A percentile compares a stretch with the other conserved stretches of the same genome.
Conservation (phyloP, 306 rosid genomes). For the Corylus americana region DNA sequence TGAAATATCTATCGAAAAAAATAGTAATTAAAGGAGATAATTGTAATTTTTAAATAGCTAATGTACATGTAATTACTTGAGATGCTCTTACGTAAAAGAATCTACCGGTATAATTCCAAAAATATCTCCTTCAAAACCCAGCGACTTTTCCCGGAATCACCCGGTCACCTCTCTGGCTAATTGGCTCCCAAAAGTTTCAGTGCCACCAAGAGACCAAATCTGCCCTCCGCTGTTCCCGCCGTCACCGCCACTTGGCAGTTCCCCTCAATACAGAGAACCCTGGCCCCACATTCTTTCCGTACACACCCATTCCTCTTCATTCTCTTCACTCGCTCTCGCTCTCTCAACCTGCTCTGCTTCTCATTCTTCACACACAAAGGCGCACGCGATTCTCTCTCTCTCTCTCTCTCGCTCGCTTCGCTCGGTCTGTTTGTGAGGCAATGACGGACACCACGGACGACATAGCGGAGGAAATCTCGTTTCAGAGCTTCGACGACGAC, state of each 20-base stretch:
- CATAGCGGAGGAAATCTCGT: slow-evolving; percentile 89
- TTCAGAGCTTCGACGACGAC: slow-evolving; percentile 87
- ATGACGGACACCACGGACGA: slow-evolving; percentile 97
- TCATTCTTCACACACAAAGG: background rate
- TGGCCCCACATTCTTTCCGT: slow-evolving; percentile 20
- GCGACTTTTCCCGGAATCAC: background rate
- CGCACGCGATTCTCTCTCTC: too few species aligned
- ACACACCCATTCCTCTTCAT: background rate
- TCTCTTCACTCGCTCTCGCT: background rate
- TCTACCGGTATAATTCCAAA: background rate
- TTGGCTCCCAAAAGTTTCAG: background rate
- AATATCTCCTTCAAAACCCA: background rate
- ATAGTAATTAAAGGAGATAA: too few species aligned
- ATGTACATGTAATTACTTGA: background rate
- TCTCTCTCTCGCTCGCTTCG: background rate
- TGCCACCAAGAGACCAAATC: slow-evolving; percentile 11
- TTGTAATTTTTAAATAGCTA: too few species aligned
- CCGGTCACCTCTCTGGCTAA: background rate
- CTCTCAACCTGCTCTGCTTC: background rate
- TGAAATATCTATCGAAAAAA: too few species aligned
- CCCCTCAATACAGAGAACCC: background rate
- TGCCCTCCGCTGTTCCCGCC: slow-evolving; percentile 19
- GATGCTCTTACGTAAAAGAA: background rate
- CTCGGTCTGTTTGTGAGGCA: background rate
- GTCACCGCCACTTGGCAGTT: slow-evolving; percentile 40